Conservation (phyloP, 1,284 basidiomycete genomes). For the Thecaphora frezii region DNA sequence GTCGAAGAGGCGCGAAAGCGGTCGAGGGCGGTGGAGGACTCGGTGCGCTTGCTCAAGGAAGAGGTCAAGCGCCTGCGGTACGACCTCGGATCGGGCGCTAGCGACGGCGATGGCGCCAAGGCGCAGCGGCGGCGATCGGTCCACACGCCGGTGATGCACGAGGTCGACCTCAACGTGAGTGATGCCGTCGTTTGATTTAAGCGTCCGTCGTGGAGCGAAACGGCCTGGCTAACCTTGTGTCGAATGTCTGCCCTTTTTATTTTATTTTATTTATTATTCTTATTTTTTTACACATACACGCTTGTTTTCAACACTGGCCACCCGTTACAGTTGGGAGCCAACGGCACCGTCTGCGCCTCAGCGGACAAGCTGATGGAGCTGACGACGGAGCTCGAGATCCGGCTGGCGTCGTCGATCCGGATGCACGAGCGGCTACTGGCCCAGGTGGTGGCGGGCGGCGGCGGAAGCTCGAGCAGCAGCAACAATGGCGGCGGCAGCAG, state of each 20-base stretch:
- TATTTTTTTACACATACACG: too few relatives aligned
- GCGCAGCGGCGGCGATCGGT: slow-evolving; percentile 3
- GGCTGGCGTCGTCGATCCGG: slow-evolving; percentile 15
- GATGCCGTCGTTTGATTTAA: slow-evolving; percentile 10
- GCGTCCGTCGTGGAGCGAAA: too few relatives aligned
- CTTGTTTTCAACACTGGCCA: too few relatives aligned
- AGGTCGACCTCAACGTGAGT: slow-evolving; percentile 13
- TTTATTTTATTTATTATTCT: too few relatives aligned
- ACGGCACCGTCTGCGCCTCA: too few relatives aligned
- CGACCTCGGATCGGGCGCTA: slow-evolving; percentile 15
- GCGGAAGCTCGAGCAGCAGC: slow-evolving; percentile 1
- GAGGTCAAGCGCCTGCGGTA: slow-evolving; percentile 23
- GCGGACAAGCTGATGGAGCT: slow-evolving; percentile 13
- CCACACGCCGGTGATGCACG: slow-evolving; percentile 5
- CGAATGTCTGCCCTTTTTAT: too few relatives aligned
- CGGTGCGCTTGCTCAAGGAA: slow-evolving; percentile 22
- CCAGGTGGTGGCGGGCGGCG: slow-evolving; percentile 2
- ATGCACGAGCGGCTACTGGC: slow-evolving; percentile 32
- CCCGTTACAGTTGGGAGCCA: too few relatives aligned
- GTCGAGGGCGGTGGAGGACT: slow-evolving; percentile 23
- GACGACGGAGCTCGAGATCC: slow-evolving; percentile 11
- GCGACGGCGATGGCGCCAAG: slow-evolving; percentile 9
- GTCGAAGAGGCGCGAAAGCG: slow-evolving; percentile 15
- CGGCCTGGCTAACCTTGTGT: too few relatives aligned
- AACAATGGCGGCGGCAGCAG: not conserved